These are phyloP conservation scores for Cytospora schulzeri DNA, from an alignment of 2,329 filamentous ascomycete species.

Conservation along the genomic window DNA sequence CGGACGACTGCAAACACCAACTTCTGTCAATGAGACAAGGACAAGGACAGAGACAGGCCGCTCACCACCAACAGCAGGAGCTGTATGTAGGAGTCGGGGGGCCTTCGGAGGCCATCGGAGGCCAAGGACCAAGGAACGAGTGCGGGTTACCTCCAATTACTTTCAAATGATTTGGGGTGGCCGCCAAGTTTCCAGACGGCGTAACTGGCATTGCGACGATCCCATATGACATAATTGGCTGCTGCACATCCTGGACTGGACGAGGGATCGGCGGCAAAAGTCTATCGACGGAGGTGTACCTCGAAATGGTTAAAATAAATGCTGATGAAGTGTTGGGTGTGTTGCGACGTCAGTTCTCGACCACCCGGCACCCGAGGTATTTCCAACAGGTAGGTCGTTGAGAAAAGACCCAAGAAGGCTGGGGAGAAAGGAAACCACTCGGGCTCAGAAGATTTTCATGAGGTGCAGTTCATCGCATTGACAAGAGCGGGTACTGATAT, in stretches of 20 bases:
- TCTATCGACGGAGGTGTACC: conserved; percentile 17
- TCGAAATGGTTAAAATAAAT: conserved; percentile 11
- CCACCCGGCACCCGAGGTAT: conserved; percentile 1
- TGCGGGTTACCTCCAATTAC: background rate
- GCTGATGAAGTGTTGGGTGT: conserved; percentile 10
- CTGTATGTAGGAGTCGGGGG: background rate
- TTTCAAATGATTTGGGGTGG: background rate
- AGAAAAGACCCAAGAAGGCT: background rate
- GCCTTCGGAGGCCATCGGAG: background rate
- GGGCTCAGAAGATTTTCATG: background rate
- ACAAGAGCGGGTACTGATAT: background rate
- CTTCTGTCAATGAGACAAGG: no score
- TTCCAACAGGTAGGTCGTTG: background rate
- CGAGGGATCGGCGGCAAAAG: conserved; percentile 12
- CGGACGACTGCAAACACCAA: no score
- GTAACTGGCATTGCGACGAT: conserved; percentile 13
- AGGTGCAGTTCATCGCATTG: background rate
- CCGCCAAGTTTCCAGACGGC: background rate
- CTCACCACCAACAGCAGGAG: background rate
- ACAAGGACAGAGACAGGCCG: background rate
- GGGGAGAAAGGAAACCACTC: background rate
- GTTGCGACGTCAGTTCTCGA: conserved; percentile 4
- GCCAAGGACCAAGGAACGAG: background rate
- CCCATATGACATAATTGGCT: conserved; percentile 23
- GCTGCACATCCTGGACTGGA: background rate